Percentiles rank a stretch among this genome's conserved stretches.
Conservation (phyloP, 306 rosid species). For the Sicyos edulis region DNA sequence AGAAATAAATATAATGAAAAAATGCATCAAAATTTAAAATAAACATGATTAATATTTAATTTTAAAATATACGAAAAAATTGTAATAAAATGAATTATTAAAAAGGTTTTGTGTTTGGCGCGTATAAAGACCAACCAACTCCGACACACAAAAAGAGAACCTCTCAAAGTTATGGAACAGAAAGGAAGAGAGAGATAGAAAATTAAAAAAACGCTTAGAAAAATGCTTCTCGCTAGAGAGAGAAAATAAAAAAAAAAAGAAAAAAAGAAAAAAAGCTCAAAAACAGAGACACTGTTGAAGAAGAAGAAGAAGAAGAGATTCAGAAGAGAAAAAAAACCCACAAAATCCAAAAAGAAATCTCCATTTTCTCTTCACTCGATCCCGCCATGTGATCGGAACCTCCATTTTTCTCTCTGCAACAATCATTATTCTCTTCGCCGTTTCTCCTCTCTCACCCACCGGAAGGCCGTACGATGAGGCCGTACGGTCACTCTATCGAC, state of each 20-base stretch:
- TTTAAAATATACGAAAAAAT: no score
- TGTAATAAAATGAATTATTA: no score
- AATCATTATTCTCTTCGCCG: not conserved
- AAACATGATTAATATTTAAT: no score
- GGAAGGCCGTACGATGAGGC: slow-evolving; percentile 75
- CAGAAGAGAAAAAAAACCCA: slow-evolving; percentile 27
- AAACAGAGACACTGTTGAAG: slow-evolving; percentile 29
- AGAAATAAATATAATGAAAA: no score
- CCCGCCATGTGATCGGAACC: no score
- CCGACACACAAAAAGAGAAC: slow-evolving; percentile 21
- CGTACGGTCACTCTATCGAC: slow-evolving; percentile 60
- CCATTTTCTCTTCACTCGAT: no score
- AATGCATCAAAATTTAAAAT: no score
- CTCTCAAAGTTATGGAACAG: slow-evolving; percentile 25
- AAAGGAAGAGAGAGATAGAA: slow-evolving; percentile 20
- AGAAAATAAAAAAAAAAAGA: slow-evolving; percentile 21
- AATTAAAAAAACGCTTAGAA: not conserved
- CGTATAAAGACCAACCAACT: slow-evolving; percentile 27
- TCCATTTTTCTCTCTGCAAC: not conserved
- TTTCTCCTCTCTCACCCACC: not conserved
- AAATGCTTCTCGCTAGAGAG: slow-evolving; percentile 20
- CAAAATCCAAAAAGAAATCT: slow-evolving; percentile 23
- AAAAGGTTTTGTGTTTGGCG: slow-evolving; percentile 19
- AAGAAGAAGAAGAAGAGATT: slow-evolving; percentile 19
- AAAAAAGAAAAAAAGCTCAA: slow-evolving; percentile 24